Conservation (phyloP, 2,329 filamentous ascomycete species). For the Waltergamsia citrina region DNA sequence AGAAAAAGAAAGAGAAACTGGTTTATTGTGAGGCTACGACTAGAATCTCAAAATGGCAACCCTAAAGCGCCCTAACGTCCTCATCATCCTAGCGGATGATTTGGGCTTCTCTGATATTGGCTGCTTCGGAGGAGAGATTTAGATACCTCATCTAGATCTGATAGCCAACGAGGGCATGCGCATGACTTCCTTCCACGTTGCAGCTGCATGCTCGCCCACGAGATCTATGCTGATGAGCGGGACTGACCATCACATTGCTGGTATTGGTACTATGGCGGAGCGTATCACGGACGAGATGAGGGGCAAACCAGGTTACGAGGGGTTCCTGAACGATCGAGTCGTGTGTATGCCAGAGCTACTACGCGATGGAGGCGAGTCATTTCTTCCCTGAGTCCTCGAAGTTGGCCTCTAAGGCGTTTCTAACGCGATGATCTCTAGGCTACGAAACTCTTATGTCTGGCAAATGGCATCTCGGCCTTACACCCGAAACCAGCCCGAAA, state of each 20-base stretch:
- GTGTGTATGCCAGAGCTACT: constrained; percentile 44
- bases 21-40: no score
- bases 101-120: constrained; percentile 53
- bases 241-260: constrained; percentile 37
- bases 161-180: constrained; percentile 34
- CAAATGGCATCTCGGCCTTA: constrained; percentile 53
- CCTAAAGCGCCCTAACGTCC: constrained; percentile 43
- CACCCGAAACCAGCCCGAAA: no score
- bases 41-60: no score
- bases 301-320: constrained; percentile 25
- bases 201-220: constrained; percentile 52
- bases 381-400: no score
- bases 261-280: constrained; percentile 15
- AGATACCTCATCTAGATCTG: constrained; percentile 48
- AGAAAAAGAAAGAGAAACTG: no score
- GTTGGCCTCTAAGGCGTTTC: no score
- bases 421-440: constrained; percentile 40
- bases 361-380: no score
- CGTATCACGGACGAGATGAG: background rate
- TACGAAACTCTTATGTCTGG: constrained; percentile 48
- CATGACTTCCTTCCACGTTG: constrained; percentile 54
- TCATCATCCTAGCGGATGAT: constrained; percentile 49
- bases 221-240: constrained; percentile 38
- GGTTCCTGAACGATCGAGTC: constrained; percentile 45
- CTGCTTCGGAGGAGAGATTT: constrained; percentile 51